These are phyloP conservation scores for Berberis vulgaris DNA, from an alignment of 164 flowering plant genomes.

Conservation along the genomic window DNA sequence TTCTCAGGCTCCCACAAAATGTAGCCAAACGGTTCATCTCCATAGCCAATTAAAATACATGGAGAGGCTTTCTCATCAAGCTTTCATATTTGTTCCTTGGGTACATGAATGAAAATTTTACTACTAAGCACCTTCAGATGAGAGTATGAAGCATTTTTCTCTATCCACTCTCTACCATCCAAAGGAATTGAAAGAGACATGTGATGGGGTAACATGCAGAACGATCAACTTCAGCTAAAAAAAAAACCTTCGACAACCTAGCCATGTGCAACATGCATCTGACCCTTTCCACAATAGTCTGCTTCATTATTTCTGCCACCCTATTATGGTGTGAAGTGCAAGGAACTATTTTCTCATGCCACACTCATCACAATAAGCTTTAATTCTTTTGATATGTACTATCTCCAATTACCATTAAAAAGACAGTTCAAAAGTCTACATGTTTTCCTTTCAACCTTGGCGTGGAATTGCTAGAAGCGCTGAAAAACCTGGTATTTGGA, in stretches of 20 bases:
- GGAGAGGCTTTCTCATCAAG: background rate
- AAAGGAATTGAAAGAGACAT: background rate
- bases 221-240: background rate
- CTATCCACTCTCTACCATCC: background rate
- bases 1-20: background rate
- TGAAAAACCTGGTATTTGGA: too few species aligned
- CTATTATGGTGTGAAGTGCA: background rate
- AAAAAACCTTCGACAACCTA: background rate
- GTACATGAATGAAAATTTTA: too few species aligned
- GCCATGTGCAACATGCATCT: background rate
- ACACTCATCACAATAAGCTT: background rate
- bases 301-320: too few species aligned
- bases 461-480: too few species aligned
- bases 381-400: background rate
- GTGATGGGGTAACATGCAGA: background rate
- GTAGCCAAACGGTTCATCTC: background rate
- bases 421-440: background rate
- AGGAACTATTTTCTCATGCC: background rate
- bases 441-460: too few species aligned
- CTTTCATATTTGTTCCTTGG: background rate
- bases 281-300: too few species aligned
- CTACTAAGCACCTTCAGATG: too few species aligned
- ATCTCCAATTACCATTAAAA: background rate
- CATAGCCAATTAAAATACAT: conserved; percentile 1
- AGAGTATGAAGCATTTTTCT: background rate